phyloP scores from a whole-genome alignment of 2,329 filamentous ascomycete species.

The Trichophyton schoenleinii region DNA sequence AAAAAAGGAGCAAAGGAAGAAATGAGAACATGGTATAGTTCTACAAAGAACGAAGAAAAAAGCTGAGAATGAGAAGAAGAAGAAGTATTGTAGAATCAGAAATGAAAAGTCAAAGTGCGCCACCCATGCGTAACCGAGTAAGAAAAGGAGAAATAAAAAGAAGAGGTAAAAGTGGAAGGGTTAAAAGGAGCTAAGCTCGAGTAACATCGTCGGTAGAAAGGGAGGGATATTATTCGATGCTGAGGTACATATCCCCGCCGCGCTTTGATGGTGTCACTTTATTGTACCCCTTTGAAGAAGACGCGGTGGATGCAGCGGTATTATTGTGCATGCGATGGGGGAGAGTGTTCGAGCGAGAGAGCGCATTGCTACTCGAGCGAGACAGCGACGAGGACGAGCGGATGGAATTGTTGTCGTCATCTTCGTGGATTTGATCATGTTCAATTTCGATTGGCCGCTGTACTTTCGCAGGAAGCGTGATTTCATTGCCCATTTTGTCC shows the following conservation, averaged over 20 bases:
- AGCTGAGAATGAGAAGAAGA: no score
- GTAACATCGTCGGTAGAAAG: neutral
- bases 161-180: neutral
- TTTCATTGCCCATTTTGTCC: conserved; percentile 13
- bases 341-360: neutral
- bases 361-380: no score
- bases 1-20: neutral
- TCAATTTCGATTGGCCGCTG: neutral
- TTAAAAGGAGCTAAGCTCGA: neutral
- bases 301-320: neutral
- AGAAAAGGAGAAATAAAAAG: neutral
- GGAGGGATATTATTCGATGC: neutral
- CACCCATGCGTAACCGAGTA: neutral
- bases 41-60: neutral
- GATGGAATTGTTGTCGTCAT: neutral
- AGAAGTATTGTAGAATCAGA: neutral
- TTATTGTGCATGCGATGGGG: neutral
- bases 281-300: neutral
- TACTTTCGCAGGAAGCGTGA: conserved; percentile 5
- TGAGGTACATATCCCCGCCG: neutral
- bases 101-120: neutral
- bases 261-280: conserved; percentile 4
- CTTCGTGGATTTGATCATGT: neutral
- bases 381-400: neutral
- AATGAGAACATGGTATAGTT: neutral